Conservation (phyloP, 345 rosid genomes). For the Brassica nigra region DNA sequence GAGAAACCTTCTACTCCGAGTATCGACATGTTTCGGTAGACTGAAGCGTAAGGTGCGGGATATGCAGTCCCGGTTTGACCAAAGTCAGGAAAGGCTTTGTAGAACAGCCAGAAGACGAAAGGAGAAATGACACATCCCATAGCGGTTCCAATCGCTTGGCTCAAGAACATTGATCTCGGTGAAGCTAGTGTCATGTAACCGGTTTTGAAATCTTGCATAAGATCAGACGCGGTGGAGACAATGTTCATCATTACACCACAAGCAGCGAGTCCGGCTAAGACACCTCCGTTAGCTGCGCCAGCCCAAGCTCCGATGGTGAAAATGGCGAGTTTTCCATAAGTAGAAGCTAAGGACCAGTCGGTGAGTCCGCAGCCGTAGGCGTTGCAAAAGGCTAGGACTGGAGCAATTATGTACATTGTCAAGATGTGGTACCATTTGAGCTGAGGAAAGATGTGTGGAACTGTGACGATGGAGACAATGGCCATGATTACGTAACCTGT, state of each 20-base stretch:
- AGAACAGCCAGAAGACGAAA: slow-evolving; percentile 77
- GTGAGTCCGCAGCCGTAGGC: slow-evolving; percentile 79
- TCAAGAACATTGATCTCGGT: slow-evolving; percentile 68
- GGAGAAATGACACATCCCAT: slow-evolving; percentile 79
- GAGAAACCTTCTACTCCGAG: slow-evolving; percentile 69
- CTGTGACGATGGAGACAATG: slow-evolving; percentile 44
- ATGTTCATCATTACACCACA: slow-evolving; percentile 90
- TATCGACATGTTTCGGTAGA: slow-evolving; percentile 58
- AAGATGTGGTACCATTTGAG: slow-evolving; percentile 67
- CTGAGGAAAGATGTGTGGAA: slow-evolving; percentile 61
- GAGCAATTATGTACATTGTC: slow-evolving; percentile 60
- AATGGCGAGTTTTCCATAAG: slow-evolving; percentile 71
- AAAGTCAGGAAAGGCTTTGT: slow-evolving; percentile 58
- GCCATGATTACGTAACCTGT: slow-evolving; percentile 53
- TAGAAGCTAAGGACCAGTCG: slow-evolving; percentile 76
- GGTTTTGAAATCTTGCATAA: slow-evolving; percentile 79
- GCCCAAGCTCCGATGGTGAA: slow-evolving; percentile 67
- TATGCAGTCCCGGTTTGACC: slow-evolving; percentile 47
- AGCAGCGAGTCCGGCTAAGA: slow-evolving; percentile 67
- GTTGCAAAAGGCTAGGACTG: slow-evolving; percentile 62
- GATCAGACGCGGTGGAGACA: slow-evolving; percentile 75
- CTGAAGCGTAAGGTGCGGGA: slow-evolving; percentile 58
- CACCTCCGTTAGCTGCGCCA: slow-evolving; percentile 57
- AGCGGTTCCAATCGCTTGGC: slow-evolving; percentile 73
- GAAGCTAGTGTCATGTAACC: slow-evolving; percentile 77